Conservation (phyloP, 805 yeast genomes). For the Metschnikowia hibisci region DNA sequence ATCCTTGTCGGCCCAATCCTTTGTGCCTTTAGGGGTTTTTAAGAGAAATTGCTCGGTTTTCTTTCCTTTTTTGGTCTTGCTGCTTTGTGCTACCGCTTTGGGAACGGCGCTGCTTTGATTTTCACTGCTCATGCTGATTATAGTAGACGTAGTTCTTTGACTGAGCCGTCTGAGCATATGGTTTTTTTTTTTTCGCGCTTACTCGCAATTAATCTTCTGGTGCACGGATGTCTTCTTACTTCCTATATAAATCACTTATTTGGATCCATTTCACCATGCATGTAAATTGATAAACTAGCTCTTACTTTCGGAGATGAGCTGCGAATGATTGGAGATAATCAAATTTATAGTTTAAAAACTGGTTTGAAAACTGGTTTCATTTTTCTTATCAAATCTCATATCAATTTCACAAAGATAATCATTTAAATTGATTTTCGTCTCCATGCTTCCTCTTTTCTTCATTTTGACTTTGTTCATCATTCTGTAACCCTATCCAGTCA, state of each 20-base stretch:
- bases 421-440: too few relatives aligned
- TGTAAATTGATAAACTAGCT: too few relatives aligned
- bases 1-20: constrained; percentile 98
- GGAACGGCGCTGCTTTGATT: constrained; percentile 9
- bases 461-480: background rate
- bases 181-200: constrained; percentile 4
- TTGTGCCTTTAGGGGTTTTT: constrained; percentile 95
- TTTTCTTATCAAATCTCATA: too few relatives aligned
- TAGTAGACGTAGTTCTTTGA: constrained; percentile 10
- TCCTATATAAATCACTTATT: too few relatives aligned
- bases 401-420: too few relatives aligned
- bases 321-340: too few relatives aligned
- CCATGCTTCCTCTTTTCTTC: too few relatives aligned
- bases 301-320: too few relatives aligned
- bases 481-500: too few relatives aligned
- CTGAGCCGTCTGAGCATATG: constrained; percentile 17
- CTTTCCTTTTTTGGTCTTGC: constrained; percentile 33
- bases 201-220: constrained; percentile 4
- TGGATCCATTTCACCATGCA: too few relatives aligned
- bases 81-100: constrained; percentile 3
- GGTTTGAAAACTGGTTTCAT: too few relatives aligned
- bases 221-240: constrained; percentile 14
- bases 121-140: constrained; percentile 24
- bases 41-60: constrained; percentile 62
- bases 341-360: too few relatives aligned